Base-by-base conservation (phyloP, 805 yeast species). In the Candida pseudoglaebosa region DNA sequence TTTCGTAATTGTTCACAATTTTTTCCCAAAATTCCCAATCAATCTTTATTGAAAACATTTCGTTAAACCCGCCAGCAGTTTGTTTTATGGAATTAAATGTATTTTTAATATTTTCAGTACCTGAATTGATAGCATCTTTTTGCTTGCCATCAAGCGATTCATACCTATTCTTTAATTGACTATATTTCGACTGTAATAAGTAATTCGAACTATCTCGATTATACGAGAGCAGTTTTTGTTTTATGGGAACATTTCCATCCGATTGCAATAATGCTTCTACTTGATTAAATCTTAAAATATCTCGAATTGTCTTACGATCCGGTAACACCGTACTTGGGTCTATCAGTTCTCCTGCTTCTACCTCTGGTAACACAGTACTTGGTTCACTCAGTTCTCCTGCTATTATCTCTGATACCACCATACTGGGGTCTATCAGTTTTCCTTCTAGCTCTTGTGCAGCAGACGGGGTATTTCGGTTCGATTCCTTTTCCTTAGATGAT, bases 11-110 rank as follows among this genome's bases (percentile, higher is more conserved):
- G 45, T 83, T 79, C 3, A 88, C 87, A 13, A 90, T 84, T 26
- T 67, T 67, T 4, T 90, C 75, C 98, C 98, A 91, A 56, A 87
- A 85, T 32, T 84, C 85, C 93, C 93, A 85, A 54, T 84, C 86
- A 34, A 81, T 73, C 37, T 54, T 51, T 42, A 54, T 43, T 7
- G 49, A 51, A 48, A 54, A 48, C 49, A 46, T 50, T 18, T 72
- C 65, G 43, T 63, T 57, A 21, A 69, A 58, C 10, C 62, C 61
- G 2, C 68, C 71, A n/a, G 73, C 71, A 6, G 78, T 75, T 18
- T 60, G 57, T 40, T 69, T 71, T 44, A 75, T 75, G 46, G 72
- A 77, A 41, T 70, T 68, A 51, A 75, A 62, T 8, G 68, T 59
- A 34, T 63, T 64, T 44, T 61, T 61, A 38, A 68, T 56, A 44